A percentile compares a stretch with the other conserved stretches of the same genome.
Conservation (phyloP, 2,329 filamentous ascomycete species). For the Arthrobotrys iridis region DNA sequence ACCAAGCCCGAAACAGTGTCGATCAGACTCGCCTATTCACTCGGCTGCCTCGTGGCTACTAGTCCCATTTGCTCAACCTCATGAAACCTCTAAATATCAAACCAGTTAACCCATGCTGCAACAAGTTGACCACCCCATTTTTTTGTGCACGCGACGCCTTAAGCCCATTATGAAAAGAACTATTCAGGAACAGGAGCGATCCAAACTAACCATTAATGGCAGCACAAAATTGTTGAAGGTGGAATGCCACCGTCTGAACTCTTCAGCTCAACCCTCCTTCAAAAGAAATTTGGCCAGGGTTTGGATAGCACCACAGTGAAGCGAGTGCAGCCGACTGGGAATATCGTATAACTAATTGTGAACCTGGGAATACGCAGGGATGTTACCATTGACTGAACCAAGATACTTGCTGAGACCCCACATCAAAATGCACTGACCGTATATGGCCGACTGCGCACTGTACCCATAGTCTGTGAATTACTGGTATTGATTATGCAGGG, state of each 20-base stretch:
- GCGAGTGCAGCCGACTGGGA: not conserved
- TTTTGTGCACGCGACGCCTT: slow-evolving; percentile 6
- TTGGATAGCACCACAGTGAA: slow-evolving; percentile 9
- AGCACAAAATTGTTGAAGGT: slow-evolving; percentile 9
- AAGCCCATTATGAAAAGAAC: not conserved
- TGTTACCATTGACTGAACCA: slow-evolving; percentile 19
- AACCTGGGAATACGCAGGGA: not conserved
- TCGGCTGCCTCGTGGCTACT: slow-evolving; percentile 9
- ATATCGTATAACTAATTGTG: not conserved
- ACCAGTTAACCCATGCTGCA: not conserved
- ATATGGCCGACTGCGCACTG: not conserved
- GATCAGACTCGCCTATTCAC: not conserved
- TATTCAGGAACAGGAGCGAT: not conserved
- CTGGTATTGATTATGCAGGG: not conserved
- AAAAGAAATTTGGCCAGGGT: not conserved
- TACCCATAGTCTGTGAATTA: not conserved
- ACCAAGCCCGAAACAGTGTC: not conserved
- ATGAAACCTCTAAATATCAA: not conserved
- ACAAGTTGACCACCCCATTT: not conserved
- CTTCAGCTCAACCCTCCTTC: not conserved
- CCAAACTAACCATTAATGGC: not conserved
- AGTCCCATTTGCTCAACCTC: not conserved
- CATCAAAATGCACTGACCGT: not conserved
- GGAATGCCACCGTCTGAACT: slow-evolving; percentile 21
- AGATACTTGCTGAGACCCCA: not conserved